Percentiles rank a stretch among this genome's conserved stretches.
Conservation (phyloP, 2,329 filamentous ascomycete species). For the Penicillium sp. region DNA sequence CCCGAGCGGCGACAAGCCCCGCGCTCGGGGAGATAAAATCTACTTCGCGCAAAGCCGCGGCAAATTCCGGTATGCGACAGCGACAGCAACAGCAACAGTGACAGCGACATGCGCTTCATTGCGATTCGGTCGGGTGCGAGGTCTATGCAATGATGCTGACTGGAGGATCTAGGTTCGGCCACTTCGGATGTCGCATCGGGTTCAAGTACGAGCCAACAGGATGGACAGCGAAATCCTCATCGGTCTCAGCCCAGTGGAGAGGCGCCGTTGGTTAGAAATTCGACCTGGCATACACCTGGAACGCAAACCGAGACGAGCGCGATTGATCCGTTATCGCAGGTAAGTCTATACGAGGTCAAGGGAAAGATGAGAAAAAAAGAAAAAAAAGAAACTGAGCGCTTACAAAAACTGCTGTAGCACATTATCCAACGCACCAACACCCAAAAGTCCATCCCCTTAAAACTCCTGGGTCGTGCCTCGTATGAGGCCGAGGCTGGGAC, state of each 20-base stretch:
- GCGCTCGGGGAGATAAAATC: conserved; percentile 22
- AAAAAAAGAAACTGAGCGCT: conserved; percentile 6
- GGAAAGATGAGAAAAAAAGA: not conserved
- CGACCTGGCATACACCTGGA: conserved; percentile 26
- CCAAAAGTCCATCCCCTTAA: conserved; percentile 50
- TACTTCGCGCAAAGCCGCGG: conserved; percentile 17
- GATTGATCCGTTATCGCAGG: conserved; percentile 64
- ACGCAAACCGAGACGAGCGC: conserved; percentile 38
- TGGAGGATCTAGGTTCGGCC: conserved; percentile 21
- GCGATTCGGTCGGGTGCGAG: not conserved
- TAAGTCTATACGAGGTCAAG: conserved; percentile 29
- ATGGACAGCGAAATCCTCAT: conserved; percentile 23
- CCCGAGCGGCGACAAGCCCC: conserved; percentile 24
- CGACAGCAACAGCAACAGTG: no score
- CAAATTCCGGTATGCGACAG: conserved; percentile 27
- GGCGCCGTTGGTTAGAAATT: conserved; percentile 21
- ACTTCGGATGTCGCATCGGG: conserved; percentile 29
- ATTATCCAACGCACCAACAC: conserved; percentile 64
- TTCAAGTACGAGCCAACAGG: conserved; percentile 26
- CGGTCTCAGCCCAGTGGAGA: conserved; percentile 18
- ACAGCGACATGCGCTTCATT: no score
- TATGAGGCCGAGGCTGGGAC: conserved; percentile 39
- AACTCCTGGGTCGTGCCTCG: conserved; percentile 36
- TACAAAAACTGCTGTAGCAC: conserved; percentile 42
- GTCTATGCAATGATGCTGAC: conserved; percentile 8